phyloP scores from a whole-genome alignment of 768 basidiomycete genomes.

The Lactarius hengduanensis region DNA sequence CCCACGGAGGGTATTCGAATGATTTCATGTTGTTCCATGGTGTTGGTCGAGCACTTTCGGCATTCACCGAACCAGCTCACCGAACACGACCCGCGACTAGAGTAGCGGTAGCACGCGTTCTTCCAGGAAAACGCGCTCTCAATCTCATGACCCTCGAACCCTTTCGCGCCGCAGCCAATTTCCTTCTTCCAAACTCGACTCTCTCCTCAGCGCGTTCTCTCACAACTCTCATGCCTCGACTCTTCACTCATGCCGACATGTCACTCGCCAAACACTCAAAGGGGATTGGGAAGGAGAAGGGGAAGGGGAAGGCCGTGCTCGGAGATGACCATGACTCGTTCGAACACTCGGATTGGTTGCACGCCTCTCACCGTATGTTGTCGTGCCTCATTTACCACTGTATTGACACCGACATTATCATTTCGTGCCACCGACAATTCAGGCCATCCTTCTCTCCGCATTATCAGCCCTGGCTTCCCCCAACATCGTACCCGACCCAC shows the following conservation, averaged over 20 bases:
- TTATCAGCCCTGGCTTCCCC: background rate
- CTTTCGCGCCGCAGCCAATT: constrained; percentile 21
- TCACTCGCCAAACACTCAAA: constrained; percentile 17
- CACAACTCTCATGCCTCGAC: constrained; percentile 7
- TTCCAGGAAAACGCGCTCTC: constrained; percentile 3
- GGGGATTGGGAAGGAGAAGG: constrained; percentile 18
- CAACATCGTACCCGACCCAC: background rate
- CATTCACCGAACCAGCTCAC: background rate
- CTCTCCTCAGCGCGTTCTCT: constrained; percentile 18
- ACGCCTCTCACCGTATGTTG: constrained; percentile 22
- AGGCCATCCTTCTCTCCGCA: constrained; percentile 14
- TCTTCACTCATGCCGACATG: constrained; percentile 10
- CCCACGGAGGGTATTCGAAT: constrained; percentile 43
- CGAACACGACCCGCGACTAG: background rate
- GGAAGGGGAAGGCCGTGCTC: constrained; percentile 26
- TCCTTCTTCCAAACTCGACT: constrained; percentile 22
- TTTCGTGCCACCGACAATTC: background rate
- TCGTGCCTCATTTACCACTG: background rate
- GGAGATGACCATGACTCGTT: constrained; percentile 19
- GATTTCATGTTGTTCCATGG: constrained; percentile 56
- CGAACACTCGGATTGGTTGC: constrained; percentile 25
- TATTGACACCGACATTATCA: constrained; percentile 3
- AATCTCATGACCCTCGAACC: constrained; percentile 17
- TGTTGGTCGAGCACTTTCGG: no score
- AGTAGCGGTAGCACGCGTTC: background rate